Evolutionary conservation across 2,329 filamentous ascomycete genomes (phyloP), one percentile per base, ranked within the genome.

Genomic region (Cladophialophora bantiana): DNA sequence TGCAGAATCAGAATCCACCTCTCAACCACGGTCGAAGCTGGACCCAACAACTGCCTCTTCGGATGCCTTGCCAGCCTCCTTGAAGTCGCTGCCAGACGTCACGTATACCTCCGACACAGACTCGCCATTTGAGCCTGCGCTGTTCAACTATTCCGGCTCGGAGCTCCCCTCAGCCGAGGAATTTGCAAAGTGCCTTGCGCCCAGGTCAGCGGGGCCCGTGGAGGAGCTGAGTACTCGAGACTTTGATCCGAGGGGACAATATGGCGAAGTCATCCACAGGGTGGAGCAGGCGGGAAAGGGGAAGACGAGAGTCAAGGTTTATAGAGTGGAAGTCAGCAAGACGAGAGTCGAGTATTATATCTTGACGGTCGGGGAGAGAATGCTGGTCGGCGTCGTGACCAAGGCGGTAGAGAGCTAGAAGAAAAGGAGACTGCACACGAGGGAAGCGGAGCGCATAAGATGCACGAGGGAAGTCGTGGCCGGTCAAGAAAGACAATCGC

Each of bases 111-210:
- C 90, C 68, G 94, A 97, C 66, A 88, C 92, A 35, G 93, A 97
- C 77, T 92, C 96, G 82, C 89, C 90, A 4, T 97, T 96, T 78
- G 88, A 91, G 76, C 87, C 88, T 3, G 91, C 97, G 5, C 87
- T 85, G 61, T 77, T 96, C 71, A 84, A 83, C 71, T 92, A 85
- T 80, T 78, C 82, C 20, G 84, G 84, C 69, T 78, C 76, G 12
- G 20, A 54, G 13, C 53, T 65, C 20, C 67, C 61, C 7, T 50
- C 13, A 40, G 66, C 73, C 93, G 91, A 85, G 72, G 86, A 91
- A 70, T 90, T 97, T 68, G 88, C 89, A 26, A 82, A 83, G 65
- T 81, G 94, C 57, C 87, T 95, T 18, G 83, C 83, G 38, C 81
- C 84, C 7, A 57, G 48, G 26, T 60, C 42, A 12, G 45, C 52